Evolutionary conservation across 306 rosid species (phyloP).

Genomic region (Corylus americana): DNA sequence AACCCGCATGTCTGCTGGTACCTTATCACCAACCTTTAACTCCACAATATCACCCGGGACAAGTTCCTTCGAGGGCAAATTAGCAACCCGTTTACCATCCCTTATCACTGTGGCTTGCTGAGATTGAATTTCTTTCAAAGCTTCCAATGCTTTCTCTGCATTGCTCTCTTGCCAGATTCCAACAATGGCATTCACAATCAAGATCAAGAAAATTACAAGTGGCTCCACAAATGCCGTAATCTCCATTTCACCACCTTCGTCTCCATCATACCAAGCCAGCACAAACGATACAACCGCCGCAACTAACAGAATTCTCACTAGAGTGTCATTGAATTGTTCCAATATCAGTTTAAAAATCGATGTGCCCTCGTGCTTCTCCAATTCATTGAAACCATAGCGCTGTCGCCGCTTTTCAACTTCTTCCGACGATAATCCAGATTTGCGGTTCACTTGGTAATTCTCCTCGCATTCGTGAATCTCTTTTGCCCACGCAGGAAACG

Average conservation of each 20-base stretch:
- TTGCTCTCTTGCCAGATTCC: constrained; percentile 96
- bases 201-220: constrained; percentile 48
- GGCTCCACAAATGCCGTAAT: constrained; percentile 65
- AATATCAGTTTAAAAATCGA: constrained; percentile 66
- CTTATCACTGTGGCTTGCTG: constrained; percentile 74
- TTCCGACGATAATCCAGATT: neutral
- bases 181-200: constrained; percentile 63
- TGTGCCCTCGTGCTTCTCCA: constrained; percentile 82
- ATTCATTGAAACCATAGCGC: constrained; percentile 70
- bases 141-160: constrained; percentile 93
- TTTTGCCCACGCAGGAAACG: constrained; percentile 1
- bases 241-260: constrained; percentile 50
- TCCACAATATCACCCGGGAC: constrained; percentile 70
- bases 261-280: constrained; percentile 82
- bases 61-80: constrained; percentile 70
- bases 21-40: constrained; percentile 63
- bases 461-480: neutral
- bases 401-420: constrained; percentile 56
- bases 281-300: constrained; percentile 89
- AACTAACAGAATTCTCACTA: constrained; percentile 77
- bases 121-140: constrained; percentile 88
- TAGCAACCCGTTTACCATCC: constrained; percentile 35
- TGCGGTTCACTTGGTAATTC: neutral
- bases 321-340: constrained; percentile 84
- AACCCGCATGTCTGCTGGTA: constrained; percentile 57